These are phyloP conservation scores for Brassica napus DNA, from an alignment of 345 rosid genomes.

Conservation along the genomic window Da-Ae NC_063452.1:40408501-40409000, in stretches of 20 bases:
- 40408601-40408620: neutral
- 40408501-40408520: slow-evolving; percentile 28
- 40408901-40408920: slow-evolving; percentile 40
- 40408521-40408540: slow-evolving; percentile 28
- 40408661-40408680: neutral
- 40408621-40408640: slow-evolving; percentile 1
- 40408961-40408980: slow-evolving; percentile 50
- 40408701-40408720: slow-evolving; percentile 53
- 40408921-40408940: slow-evolving; percentile 48
- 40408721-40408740: slow-evolving; percentile 51
- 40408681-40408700: slow-evolving; percentile 88
- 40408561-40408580: slow-evolving; percentile 15
- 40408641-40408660: neutral
- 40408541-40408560: slow-evolving; percentile 28
- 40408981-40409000: slow-evolving; percentile 60
- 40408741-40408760: slow-evolving; percentile 23
- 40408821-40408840: slow-evolving; percentile 58
- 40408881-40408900: slow-evolving; percentile 61
- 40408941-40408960: slow-evolving; percentile 47
- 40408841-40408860: slow-evolving; percentile 61
- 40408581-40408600: neutral
- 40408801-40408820: slow-evolving; percentile 58
- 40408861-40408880: slow-evolving; percentile 62
- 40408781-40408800: slow-evolving; percentile 70
- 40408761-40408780: slow-evolving; percentile 48